Evolutionary conservation across 139 green algal genomes (phyloP).

Genomic region (Trebouxia sp.): DNA sequence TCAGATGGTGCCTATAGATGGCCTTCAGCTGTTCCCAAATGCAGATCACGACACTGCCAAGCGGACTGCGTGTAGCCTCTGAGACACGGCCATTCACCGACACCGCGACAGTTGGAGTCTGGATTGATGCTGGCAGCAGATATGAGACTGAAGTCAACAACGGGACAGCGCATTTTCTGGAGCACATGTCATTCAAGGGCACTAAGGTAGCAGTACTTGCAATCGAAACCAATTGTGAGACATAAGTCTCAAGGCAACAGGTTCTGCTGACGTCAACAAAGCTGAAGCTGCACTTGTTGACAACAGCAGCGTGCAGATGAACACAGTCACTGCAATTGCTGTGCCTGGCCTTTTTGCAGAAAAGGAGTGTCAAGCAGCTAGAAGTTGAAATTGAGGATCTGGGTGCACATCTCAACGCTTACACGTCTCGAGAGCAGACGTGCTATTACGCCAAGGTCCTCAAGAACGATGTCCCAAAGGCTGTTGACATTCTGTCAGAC

Average conservation of each 20-base stretch:
- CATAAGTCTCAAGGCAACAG: too few relatives aligned
- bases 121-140: slow-evolving; percentile 96
- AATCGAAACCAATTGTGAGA: too few relatives aligned
- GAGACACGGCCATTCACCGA: slow-evolving; percentile 83
- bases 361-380: slow-evolving; percentile 76
- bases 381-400: slow-evolving; percentile 99
- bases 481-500: slow-evolving; percentile 93
- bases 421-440: slow-evolving; percentile 96
- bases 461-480: slow-evolving; percentile 86
- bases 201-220: slow-evolving; percentile 83
- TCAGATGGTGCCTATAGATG: not conserved
- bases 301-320: too few relatives aligned
- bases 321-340: not conserved
- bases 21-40: not conserved
- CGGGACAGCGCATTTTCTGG: slow-evolving; percentile 96
- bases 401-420: slow-evolving; percentile 97
- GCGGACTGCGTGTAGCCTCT: slow-evolving; percentile 92
- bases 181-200: slow-evolving; percentile 99
- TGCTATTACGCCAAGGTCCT: slow-evolving; percentile 93
- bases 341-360: slow-evolving; percentile 51
- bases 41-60: slow-evolving; percentile 91
- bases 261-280: too few relatives aligned
- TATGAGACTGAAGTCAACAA: slow-evolving; percentile 94
- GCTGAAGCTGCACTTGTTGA: too few relatives aligned
- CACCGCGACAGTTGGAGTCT: slow-evolving; percentile 95